phyloP scores from a whole-genome alignment of 2,329 filamentous ascomycete genomes.

The Hortaea sp. region DNA sequence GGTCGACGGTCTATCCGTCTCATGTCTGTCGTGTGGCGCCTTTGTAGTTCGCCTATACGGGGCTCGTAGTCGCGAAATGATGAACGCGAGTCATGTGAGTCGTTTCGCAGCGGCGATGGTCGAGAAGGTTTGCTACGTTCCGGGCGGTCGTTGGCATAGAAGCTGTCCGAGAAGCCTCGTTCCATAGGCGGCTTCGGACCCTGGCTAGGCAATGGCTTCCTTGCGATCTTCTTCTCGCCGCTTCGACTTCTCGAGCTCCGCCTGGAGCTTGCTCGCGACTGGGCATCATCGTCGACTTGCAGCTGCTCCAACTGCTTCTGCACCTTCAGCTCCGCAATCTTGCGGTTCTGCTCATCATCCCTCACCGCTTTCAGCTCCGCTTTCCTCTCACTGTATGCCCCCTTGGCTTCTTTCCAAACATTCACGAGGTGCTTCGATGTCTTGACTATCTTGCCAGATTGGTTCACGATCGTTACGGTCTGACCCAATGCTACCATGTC shows the following conservation, averaged over 20 bases:
- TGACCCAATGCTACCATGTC: slow-evolving; percentile 42
- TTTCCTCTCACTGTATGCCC: slow-evolving; percentile 80
- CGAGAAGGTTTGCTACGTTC: slow-evolving; percentile 10
- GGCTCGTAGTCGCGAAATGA: slow-evolving; percentile 14
- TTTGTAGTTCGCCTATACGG: slow-evolving; percentile 30
- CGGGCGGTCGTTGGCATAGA: slow-evolving; percentile 31
- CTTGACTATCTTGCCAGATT: slow-evolving; percentile 81
- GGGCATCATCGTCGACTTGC: slow-evolving; percentile 34
- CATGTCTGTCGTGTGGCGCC: slow-evolving; percentile 34
- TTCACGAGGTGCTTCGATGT: slow-evolving; percentile 81
- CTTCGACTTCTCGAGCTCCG: slow-evolving; percentile 18
- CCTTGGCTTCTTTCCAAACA: slow-evolving; percentile 86
- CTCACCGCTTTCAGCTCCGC: slow-evolving; percentile 66
- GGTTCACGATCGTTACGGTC: slow-evolving; percentile 83
- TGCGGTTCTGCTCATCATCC: slow-evolving; percentile 42
- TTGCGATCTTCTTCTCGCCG: slow-evolving; percentile 10
- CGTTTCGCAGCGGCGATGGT: slow-evolving; percentile 22
- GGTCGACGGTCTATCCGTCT: slow-evolving; percentile 4
- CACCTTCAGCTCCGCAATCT: slow-evolving; percentile 42
- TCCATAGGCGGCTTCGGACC: slow-evolving; percentile 28
- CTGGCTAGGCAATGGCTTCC: slow-evolving; percentile 15
- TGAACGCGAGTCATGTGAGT: slow-evolving; percentile 12
- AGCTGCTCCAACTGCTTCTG: slow-evolving; percentile 48
- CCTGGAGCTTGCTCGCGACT: slow-evolving; percentile 8
- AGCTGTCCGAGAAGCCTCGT: slow-evolving; percentile 37